Evolutionary conservation across 805 yeast genomes (phyloP).

Genomic region (Isabelozyma rhagii): DNA sequence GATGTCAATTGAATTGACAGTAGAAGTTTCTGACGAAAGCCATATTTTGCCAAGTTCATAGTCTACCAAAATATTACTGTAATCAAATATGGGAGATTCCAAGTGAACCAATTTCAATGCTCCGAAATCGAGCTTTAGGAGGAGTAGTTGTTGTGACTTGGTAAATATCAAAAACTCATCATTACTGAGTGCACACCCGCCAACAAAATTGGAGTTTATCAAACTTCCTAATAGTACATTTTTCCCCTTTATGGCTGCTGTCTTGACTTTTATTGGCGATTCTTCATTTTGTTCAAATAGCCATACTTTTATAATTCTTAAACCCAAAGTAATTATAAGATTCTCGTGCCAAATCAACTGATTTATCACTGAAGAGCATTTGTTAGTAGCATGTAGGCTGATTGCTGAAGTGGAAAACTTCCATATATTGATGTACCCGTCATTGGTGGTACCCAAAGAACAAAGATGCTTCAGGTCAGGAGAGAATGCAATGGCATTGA

Average conservation of each 20-base stretch:
- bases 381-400: constrained; percentile 49
- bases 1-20: constrained; percentile 7
- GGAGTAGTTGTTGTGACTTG: constrained; percentile 28
- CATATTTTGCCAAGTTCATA: constrained; percentile 18
- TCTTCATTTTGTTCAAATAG: constrained; percentile 28
- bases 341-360: constrained; percentile 55
- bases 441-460: constrained; percentile 65
- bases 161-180: constrained; percentile 37
- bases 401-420: constrained; percentile 19
- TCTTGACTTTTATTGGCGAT: constrained; percentile 4
- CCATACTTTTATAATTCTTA: constrained; percentile 65
- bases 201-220: constrained; percentile 49
- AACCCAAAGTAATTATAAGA: constrained; percentile 54
- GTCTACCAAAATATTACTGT: constrained; percentile 17
- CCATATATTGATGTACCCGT: constrained; percentile 69
- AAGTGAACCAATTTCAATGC: constrained; percentile 13
- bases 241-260: constrained; percentile 48
- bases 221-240: constrained; percentile 53
- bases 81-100: constrained; percentile 12
- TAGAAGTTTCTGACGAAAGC: constrained; percentile 15
- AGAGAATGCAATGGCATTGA: constrained; percentile 53
- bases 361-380: constrained; percentile 58
- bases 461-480: constrained; percentile 54
- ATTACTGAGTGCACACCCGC: constrained; percentile 28
- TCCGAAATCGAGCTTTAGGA: constrained; percentile 21